Base-by-base conservation (phyloP, 2,329 filamentous ascomycete species). In the Cladobotryum protrusum region DNA sequence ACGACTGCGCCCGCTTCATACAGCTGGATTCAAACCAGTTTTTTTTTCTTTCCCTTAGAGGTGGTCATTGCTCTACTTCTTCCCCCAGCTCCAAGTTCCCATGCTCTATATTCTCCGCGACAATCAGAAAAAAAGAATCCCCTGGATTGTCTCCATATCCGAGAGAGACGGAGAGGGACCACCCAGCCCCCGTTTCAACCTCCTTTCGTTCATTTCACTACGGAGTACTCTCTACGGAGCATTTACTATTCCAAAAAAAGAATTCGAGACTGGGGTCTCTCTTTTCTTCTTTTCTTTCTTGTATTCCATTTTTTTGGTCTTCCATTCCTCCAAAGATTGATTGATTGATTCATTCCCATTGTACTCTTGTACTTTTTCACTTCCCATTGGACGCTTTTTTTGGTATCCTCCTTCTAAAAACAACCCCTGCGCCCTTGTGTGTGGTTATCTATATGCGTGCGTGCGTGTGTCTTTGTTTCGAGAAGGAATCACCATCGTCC, bases 261-360 rank as follows among this genome's bases (percentile, higher is more conserved):
- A 29, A n/a, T n/a, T n/a, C 24, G 24, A 29, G 24, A 29, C 24
- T 8, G 24, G 24, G 24, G 24, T 29, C 24, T 29, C 24, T 43
- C 39, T 50, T 39, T 34, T 46, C 33, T 36, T 32, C 24, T 48
- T 49, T 43, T 24, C 15, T 40, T 49, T 43, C 35, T 36, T 32
- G 3, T 45, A 19, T 24, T 39, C 36, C 37, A 45, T 33, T 20
- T 34, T 13, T 20, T 19, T 15, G 43, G 13, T 5, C 12, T 42
- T 42, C 19, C 19, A 14, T 18, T 24, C 40, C 40, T 18, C 40
- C 40, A 29, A 29, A 29, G 24, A 29, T 29, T 29, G 6, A 29
- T 29, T 13, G 2, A 13, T 24, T 13, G n/a, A n/a, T n/a, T n/a
- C n/a, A n/a, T n/a, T n/a, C 19, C 42, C 42, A 12, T 42, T 19